Evolutionary conservation across 805 yeast genomes (phyloP).

Genomic region (Saturnispora gosingensis): DNA sequence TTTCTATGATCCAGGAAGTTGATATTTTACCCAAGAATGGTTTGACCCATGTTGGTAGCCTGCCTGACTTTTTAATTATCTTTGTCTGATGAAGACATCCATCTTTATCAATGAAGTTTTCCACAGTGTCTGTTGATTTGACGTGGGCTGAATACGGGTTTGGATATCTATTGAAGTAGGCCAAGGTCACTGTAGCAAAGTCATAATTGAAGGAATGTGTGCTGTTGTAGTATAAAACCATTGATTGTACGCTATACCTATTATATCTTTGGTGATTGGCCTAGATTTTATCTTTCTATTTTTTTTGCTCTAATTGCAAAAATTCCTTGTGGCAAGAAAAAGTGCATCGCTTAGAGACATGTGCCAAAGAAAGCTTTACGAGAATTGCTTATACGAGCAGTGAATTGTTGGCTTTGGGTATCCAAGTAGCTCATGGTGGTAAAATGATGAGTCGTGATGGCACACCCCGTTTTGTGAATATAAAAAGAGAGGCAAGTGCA

Average conservation of each 20-base stretch:
- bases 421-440: neutral
- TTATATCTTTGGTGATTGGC: neutral
- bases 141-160: conserved; percentile 85
- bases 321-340: neutral
- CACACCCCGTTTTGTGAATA: neutral
- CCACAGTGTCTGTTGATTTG: conserved; percentile 69
- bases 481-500: neutral
- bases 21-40: conserved; percentile 65
- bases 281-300: neutral
- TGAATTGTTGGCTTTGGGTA: neutral
- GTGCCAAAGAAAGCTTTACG: neutral
- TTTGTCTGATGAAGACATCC: conserved; percentile 68
- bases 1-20: conserved; percentile 76
- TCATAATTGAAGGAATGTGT: conserved; percentile 51
- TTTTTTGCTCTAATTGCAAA: neutral
- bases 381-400: neutral
- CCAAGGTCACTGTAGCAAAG: conserved; percentile 65
- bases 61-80: conserved; percentile 67
- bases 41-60: conserved; percentile 69
- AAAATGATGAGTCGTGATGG: no score
- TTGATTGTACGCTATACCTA: conserved; percentile 16
- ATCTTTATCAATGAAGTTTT: conserved; percentile 43
- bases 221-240: conserved; percentile 58
- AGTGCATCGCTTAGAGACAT: neutral
- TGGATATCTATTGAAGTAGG: conserved; percentile 65